phyloP scores from a whole-genome alignment of 768 basidiomycete genomes.

The Serendipita sp. region DNA sequence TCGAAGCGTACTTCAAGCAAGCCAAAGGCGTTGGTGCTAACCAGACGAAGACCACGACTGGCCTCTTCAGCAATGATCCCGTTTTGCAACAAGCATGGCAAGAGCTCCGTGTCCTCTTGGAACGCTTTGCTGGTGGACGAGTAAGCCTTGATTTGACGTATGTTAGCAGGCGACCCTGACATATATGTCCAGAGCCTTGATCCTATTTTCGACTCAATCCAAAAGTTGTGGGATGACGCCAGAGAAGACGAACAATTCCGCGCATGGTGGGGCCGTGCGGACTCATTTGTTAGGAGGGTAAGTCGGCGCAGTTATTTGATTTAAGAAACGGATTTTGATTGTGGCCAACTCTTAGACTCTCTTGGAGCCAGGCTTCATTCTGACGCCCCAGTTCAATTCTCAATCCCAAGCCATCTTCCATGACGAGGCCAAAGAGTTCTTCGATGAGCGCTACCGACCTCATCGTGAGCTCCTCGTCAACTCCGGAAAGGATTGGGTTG shows the following conservation, averaged over 20 bases:
- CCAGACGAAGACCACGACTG: slow-evolving; percentile 21
- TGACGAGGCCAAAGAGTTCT: slow-evolving; percentile 50
- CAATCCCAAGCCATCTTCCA: slow-evolving; percentile 42
- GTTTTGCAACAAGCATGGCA: slow-evolving; percentile 37
- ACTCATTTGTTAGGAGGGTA: slow-evolving; percentile 52
- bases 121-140: slow-evolving; percentile 70
- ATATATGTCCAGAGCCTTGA: slow-evolving; percentile 33
- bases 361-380: slow-evolving; percentile 69
- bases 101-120: slow-evolving; percentile 67
- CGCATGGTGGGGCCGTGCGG: slow-evolving; percentile 52
- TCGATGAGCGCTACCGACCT: slow-evolving; percentile 50
- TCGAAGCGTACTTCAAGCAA: slow-evolving; percentile 47
- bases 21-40: slow-evolving; percentile 27
- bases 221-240: slow-evolving; percentile 59
- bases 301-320: not conserved
- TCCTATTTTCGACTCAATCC: slow-evolving; percentile 50
- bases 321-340: not conserved
- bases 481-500: slow-evolving; percentile 61
- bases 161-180: no score
- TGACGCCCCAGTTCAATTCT: slow-evolving; percentile 58
- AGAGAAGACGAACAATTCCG: slow-evolving; percentile 58
- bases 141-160: no score
- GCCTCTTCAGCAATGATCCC: slow-evolving; percentile 30
- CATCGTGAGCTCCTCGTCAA: slow-evolving; percentile 75
- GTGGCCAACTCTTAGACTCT: slow-evolving; percentile 32